These are phyloP conservation scores for Aurantiochytrium sp. DNA, from an alignment of 108 stramenopile genomes.

Conservation along the genomic window DNA sequence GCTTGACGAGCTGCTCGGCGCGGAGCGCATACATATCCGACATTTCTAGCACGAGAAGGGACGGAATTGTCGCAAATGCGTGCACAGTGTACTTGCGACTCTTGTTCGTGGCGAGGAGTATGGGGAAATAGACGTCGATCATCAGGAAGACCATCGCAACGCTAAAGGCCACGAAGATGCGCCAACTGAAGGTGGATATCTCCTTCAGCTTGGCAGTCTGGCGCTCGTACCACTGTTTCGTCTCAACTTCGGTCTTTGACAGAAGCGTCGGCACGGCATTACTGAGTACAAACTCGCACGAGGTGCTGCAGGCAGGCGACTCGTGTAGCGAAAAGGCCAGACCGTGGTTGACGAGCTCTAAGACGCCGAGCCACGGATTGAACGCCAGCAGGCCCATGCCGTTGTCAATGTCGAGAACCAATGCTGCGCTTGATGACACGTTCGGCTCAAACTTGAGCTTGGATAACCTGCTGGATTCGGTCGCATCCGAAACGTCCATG, in stretches of 20 bases:
- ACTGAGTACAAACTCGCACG: not conserved
- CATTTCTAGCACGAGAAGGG: not conserved
- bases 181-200: not conserved
- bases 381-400: not conserved
- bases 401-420: not conserved
- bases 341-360: not conserved
- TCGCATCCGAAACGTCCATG: not conserved
- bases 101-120: not conserved
- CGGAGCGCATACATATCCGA: not conserved
- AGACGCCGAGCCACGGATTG: not conserved
- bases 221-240: not conserved
- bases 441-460: not conserved
- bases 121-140: not conserved
- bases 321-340: not conserved
- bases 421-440: not conserved
- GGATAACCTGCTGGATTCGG: not conserved
- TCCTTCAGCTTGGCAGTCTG: not conserved
- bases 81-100: not conserved
- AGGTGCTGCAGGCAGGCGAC: not conserved
- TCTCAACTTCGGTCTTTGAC: not conserved
- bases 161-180: not conserved
- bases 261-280: not conserved
- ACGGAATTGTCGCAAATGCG: constrained; percentile 8
- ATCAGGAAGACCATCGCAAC: not conserved
- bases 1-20: not conserved